These are phyloP conservation scores for Clarireedia homoeocarpa DNA, from an alignment of 2,329 filamentous ascomycete genomes.

Conservation along the genomic window DNA sequence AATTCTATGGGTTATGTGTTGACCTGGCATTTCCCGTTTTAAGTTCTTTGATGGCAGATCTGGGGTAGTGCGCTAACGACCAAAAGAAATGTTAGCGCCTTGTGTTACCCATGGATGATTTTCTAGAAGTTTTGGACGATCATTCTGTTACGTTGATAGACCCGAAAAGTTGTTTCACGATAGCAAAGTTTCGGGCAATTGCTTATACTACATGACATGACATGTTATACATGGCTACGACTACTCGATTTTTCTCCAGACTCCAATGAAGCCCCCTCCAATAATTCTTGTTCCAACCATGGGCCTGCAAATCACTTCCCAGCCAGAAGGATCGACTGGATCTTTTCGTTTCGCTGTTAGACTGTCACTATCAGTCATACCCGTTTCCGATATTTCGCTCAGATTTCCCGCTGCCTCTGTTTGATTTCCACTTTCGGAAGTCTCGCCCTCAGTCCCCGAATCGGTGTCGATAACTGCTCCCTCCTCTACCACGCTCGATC, in stretches of 20 bases:
- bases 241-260: slow-evolving; percentile 29
- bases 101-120: neutral
- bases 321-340: slow-evolving; percentile 20
- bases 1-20: neutral
- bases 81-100: neutral
- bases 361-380: no score
- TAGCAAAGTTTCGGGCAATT: neutral
- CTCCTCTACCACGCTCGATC: neutral
- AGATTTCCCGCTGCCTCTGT: no score
- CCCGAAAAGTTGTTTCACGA: neutral
- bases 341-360: neutral
- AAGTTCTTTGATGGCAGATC: slow-evolving; percentile 5
- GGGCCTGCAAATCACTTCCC: slow-evolving; percentile 43
- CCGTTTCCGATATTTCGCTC: no score
- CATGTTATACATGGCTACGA: neutral
- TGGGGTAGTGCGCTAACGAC: slow-evolving; percentile 4
- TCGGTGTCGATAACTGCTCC: neutral
- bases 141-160: no score
- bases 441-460: neutral
- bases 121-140: neutral
- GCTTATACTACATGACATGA: neutral
- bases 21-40: neutral
- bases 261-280: slow-evolving; percentile 44
- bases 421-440: neutral
- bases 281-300: slow-evolving; percentile 39